Evolutionary conservation across 176 grass and related monocot species (phyloP).

Genomic region (Phyllostachys edulis): DNA sequence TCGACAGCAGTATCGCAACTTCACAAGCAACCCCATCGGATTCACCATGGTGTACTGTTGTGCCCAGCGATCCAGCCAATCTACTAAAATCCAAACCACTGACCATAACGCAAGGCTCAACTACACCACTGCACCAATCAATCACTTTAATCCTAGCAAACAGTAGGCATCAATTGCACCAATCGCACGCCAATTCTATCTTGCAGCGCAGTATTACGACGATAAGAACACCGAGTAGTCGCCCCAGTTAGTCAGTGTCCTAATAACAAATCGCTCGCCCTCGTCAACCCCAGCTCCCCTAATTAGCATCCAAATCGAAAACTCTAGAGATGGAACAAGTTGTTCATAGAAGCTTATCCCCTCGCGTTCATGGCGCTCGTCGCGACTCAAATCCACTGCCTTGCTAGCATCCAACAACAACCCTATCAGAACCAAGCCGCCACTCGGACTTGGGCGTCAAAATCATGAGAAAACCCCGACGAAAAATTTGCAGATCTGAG

Average conservation of each 20-base stretch:
- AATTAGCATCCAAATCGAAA: conserved; percentile 9
- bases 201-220: neutral
- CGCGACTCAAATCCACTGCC: neutral
- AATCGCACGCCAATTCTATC: neutral
- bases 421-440: neutral
- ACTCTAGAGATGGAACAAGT: neutral
- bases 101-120: neutral
- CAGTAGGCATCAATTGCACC: neutral
- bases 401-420: conserved; percentile 20
- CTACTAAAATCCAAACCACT: too few species aligned
- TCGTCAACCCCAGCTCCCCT: conserved; percentile 29
- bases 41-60: neutral
- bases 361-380: conserved; percentile 58
- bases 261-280: neutral
- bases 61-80: neutral
- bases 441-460: neutral
- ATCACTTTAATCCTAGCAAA: neutral
- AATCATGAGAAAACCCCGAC: neutral
- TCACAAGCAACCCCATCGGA: neutral
- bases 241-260: neutral
- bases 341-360: conserved; percentile 30
- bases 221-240: neutral
- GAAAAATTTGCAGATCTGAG: neutral
- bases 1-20: neutral
- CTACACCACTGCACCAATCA: neutral